These are phyloP conservation scores for Thalassiosira exigua DNA, from an alignment of 352 stramenopile species.

Conservation along the genomic window DNA sequence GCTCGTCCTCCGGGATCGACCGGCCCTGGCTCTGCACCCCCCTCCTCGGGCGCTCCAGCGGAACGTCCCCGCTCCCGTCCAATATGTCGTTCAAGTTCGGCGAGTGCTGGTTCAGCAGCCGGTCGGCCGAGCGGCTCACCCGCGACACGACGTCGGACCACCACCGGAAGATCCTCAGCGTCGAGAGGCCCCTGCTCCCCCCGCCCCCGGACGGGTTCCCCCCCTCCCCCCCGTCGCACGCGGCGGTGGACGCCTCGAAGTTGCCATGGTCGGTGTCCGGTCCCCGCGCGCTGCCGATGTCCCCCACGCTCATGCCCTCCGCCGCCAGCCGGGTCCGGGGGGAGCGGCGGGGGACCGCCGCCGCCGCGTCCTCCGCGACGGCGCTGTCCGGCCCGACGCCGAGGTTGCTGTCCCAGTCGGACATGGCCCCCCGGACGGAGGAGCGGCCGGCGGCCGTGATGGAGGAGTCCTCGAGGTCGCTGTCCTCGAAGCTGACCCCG, in stretches of 20 bases:
- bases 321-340: too few species aligned
- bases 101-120: constrained; percentile 56
- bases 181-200: neutral
- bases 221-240: neutral
- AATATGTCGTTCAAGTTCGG: constrained; percentile 66
- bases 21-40: neutral
- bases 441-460: constrained; percentile 26
- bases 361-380: neutral
- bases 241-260: too few species aligned
- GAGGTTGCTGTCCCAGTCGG: constrained; percentile 24
- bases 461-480: constrained; percentile 31
- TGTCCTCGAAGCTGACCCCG: constrained; percentile 17
- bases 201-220: neutral
- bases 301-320: too few species aligned
- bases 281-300: too few species aligned
- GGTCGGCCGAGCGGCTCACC: constrained; percentile 52
- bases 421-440: constrained; percentile 34
- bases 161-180: constrained; percentile 25
- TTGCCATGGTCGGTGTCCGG: too few species aligned
- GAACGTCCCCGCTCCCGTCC: constrained; percentile 36
- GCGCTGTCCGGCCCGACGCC: neutral
- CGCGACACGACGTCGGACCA: constrained; percentile 49
- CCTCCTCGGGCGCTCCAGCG: constrained; percentile 10
- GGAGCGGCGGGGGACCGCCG: neutral
- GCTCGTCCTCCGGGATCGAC: constrained; percentile 27